These are phyloP conservation scores for Priceomyces melissophilus DNA, from an alignment of 805 yeast species.

Conservation along the genomic window DNA sequence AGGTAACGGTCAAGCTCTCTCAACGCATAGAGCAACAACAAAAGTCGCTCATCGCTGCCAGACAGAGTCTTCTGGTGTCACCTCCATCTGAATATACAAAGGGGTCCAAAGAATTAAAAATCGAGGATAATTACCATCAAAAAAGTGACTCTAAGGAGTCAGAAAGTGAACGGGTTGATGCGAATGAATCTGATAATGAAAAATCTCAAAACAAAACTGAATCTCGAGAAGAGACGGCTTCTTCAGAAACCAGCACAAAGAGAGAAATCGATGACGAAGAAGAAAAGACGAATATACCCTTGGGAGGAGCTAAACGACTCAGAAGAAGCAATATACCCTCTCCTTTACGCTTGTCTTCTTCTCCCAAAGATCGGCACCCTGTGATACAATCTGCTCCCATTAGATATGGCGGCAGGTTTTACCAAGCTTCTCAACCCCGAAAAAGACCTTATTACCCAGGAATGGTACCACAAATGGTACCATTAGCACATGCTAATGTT, in stretches of 20 bases:
- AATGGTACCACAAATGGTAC: neutral
- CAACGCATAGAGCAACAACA: conserved; percentile 34
- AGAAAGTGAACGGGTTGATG: conserved; percentile 5
- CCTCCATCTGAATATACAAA: neutral
- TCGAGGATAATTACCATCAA: neutral
- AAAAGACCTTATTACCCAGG: neutral
- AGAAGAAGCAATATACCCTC: conserved; percentile 32
- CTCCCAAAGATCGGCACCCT: conserved; percentile 11
- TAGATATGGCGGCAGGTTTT: conserved; percentile 7
- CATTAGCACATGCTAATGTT: neutral
- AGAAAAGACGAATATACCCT: conserved; percentile 10
- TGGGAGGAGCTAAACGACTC: conserved; percentile 22
- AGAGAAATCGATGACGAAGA: conserved; percentile 6
- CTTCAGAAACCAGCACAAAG: neutral
- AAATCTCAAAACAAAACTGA: neutral
- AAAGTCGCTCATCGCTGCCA: conserved; percentile 26
- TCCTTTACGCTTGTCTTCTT: conserved; percentile 20
- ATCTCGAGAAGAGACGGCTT: conserved; percentile 1
- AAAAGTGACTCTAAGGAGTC: neutral
- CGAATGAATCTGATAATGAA: conserved; percentile 1
- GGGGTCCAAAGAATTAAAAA: neutral
- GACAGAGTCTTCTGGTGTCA: conserved; percentile 9
- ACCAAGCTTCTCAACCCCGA: neutral
- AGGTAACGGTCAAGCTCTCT: conserved; percentile 26
- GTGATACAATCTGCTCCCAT: conserved; percentile 35